phyloP scores from a whole-genome alignment of 768 basidiomycete species.

The Russula earlei region DNA sequence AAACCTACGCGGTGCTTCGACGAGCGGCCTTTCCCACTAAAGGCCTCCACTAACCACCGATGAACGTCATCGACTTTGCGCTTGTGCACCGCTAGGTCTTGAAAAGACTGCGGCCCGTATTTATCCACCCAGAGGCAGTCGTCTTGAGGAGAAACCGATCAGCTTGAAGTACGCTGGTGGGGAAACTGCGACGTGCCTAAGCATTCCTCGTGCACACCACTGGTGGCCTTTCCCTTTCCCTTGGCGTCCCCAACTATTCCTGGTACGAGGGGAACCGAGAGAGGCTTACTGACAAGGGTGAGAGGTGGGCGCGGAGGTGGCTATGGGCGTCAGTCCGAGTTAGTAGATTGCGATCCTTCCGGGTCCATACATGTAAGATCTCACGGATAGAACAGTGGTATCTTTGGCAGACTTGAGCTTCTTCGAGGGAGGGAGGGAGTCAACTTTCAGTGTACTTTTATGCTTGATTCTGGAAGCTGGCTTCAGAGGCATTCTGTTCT shows the following conservation, averaged over 20 bases:
- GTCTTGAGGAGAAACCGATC: constrained; percentile 2
- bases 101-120: constrained; percentile 35
- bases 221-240: constrained; percentile 22
- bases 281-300: not conserved
- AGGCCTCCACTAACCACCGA: constrained; percentile 64
- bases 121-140: constrained; percentile 28
- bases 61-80: constrained; percentile 72
- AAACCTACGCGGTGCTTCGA: constrained; percentile 63
- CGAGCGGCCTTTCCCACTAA: constrained; percentile 54
- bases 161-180: not conserved
- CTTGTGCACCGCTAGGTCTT: constrained; percentile 70
- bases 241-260: constrained; percentile 11
- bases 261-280: not conserved
- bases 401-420: constrained; percentile 8
- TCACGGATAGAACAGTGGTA: constrained; percentile 7
- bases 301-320: not conserved
- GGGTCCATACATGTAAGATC: not conserved
- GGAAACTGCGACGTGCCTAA: not conserved
- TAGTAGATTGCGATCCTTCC: not conserved
- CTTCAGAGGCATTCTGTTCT: constrained; percentile 13
- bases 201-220: not conserved
- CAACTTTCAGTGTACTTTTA: constrained; percentile 18
- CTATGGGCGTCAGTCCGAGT: not conserved
- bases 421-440: constrained; percentile 12
- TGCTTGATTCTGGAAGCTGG: constrained; percentile 1